A percentile compares a stretch with the other conserved stretches of the same genome.
Conservation (phyloP, 176 grass and related monocot genomes). For the Aegilops bicornis region DNA sequence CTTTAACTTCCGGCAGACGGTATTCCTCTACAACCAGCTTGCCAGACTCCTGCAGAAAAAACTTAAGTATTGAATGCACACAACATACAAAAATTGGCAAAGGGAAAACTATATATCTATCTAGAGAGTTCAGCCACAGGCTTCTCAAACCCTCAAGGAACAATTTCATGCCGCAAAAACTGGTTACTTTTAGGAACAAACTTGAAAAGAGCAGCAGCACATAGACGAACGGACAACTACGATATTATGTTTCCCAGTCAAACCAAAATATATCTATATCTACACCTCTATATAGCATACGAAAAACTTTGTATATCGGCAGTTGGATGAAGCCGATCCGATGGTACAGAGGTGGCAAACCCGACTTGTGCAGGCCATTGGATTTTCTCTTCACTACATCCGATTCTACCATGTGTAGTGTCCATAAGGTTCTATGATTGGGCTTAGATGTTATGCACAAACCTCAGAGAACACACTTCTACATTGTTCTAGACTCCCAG, state of each 20-base stretch:
- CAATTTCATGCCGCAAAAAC: background rate
- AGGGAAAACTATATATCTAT: background rate
- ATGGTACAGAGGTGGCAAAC: no score
- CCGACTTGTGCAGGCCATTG: no score
- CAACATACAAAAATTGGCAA: slow-evolving; percentile 12
- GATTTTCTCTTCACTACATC: no score
- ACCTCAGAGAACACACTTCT: no score
- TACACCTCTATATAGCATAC: no score
- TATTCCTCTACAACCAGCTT: slow-evolving; percentile 77
- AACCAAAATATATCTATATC: no score
- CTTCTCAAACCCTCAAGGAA: slow-evolving; percentile 18
- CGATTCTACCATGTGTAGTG: no score
- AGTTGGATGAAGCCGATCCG: no score
- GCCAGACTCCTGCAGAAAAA: slow-evolving; percentile 68
- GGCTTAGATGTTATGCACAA: no score
- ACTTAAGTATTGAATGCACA: slow-evolving; percentile 14
- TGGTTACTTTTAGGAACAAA: slow-evolving; percentile 13
- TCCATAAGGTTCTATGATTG: no score
- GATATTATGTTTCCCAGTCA: background rate
- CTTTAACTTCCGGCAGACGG: slow-evolving; percentile 80
- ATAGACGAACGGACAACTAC: slow-evolving; percentile 4
- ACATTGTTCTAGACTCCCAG: no score
- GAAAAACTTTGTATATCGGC: no score
- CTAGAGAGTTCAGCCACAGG: background rate
- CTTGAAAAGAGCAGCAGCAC: slow-evolving; percentile 1